A percentile compares a stretch with the other conserved stretches of the same genome.
phyloP scores from a whole-genome alignment of 164 flowering plant species.

The Magnolia changhungtana region DNA sequence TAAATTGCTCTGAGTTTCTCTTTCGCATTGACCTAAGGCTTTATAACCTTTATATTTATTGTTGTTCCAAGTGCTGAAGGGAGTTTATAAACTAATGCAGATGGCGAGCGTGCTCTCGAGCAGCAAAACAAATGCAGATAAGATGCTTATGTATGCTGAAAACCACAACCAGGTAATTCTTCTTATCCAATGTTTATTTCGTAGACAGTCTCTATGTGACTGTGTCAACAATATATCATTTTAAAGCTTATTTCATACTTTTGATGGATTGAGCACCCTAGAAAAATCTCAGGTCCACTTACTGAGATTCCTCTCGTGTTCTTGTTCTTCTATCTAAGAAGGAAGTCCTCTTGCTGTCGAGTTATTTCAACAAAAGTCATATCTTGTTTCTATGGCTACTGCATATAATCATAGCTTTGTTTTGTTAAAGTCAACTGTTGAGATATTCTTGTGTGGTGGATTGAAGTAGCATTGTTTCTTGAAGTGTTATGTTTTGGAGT shows the following conservation, averaged over 20 bases:
- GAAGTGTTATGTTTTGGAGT: too few species aligned
- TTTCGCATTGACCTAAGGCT: neutral
- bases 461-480: too few species aligned
- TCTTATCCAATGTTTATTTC: neutral
- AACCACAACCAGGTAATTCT: constrained; percentile 83
- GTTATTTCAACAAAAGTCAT: too few species aligned
- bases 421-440: too few species aligned
- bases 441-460: too few species aligned
- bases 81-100: constrained; percentile 34
- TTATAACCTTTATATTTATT: neutral
- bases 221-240: neutral
- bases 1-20: neutral
- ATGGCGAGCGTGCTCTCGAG: constrained; percentile 59
- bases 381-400: too few species aligned
- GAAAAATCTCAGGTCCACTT: neutral
- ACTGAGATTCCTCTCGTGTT: neutral
- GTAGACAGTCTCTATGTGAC: neutral
- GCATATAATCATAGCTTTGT: too few species aligned
- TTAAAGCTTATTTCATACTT: neutral
- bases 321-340: too few species aligned
- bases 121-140: constrained; percentile 49
- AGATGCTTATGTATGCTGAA: constrained; percentile 86
- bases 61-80: neutral
- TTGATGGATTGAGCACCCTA: neutral
- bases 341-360: too few species aligned